Base-by-base conservation (phyloP, 352 stramenopile species). In the Globisporangium mamillatum region DNA sequence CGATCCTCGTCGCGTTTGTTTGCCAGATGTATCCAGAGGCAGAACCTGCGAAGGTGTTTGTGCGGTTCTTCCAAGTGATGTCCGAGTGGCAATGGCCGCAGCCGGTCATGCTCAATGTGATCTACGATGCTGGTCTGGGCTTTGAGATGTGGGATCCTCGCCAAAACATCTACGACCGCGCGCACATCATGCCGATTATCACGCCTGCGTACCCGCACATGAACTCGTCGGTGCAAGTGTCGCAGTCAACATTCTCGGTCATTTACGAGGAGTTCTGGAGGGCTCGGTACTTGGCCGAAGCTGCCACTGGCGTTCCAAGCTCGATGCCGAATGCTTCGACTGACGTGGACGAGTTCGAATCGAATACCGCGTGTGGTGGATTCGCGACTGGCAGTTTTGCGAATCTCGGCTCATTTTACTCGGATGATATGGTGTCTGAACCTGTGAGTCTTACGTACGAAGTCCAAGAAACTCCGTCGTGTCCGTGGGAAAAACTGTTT, bases 131-230 rank as follows among this genome's bases (percentile, higher is more conserved):
- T 54, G 84, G 81, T 7, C 66, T 94, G 6, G 86, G 84, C 29
- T 91, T 94, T 66, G 86, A 94, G 59, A 92, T 91, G 82, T 98
- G 92, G 93, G 90, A 97, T 60, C 87, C 90, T 56, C 82, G 80
- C 14, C 75, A 89, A 48, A 93, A 88, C 70, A 67, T 94, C 38
- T 91, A 88, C 60, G 94, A 99, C 81, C 82, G 88, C 9, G 89
- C 82, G 9, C 95, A 99, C 70, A 86, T 99, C 34, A 99, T 99
- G 96, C 97, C 97, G 20, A 98, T 99, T 63, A 98, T 99, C 69
- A 99, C 98, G 4, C 98, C 98, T 1, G 95, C 94, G 64, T 99
- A 99, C 76, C 98, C 97, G 4, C 91, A 94, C 59, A 99, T 99
- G 97, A 99, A 99, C 75, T 99, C 96, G 44, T 92, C 96, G 0